Evolutionary conservation across 257 asterid species (phyloP).

Genomic region (Hygrophila difformis): DNA sequence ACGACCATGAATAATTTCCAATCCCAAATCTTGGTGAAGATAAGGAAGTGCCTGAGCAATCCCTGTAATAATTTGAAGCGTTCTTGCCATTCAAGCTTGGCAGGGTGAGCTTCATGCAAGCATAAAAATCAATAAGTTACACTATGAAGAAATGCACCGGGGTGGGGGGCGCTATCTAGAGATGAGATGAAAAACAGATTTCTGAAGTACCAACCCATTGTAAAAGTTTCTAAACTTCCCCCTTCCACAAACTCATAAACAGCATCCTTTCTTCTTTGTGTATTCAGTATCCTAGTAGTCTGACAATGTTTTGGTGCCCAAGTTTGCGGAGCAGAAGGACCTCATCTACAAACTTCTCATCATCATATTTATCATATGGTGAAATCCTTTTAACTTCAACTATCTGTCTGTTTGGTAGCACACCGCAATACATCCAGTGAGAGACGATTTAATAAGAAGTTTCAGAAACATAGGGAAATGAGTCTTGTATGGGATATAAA

Average conservation of each 20-base stretch:
- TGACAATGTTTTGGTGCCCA: too few species aligned
- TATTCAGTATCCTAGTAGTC: too few species aligned
- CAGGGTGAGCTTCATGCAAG: too few species aligned
- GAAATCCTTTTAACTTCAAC: conserved; percentile 5
- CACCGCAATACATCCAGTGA: neutral
- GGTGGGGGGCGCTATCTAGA: too few species aligned
- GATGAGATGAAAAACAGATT: too few species aligned
- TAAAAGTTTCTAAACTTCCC: neutral
- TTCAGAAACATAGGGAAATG: neutral
- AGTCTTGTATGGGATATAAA: neutral
- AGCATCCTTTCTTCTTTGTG: too few species aligned
- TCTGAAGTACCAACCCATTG: neutral
- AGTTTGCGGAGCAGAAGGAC: too few species aligned
- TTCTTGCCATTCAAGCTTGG: neutral
- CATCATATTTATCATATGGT: neutral
- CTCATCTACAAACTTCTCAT: neutral
- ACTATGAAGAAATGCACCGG: too few species aligned
- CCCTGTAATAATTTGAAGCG: conserved; percentile 7
- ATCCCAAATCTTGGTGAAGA: conserved; percentile 8
- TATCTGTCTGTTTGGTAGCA: neutral
- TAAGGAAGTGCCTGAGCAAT: conserved; percentile 5
- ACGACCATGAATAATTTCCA: neutral
- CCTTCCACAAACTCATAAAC: neutral
- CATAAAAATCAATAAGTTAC: too few species aligned
- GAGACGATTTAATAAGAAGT: neutral